phyloP scores from a whole-genome alignment of 2,329 filamentous ascomycete genomes.

The Tolypocladium cylindrosporum region DNA sequence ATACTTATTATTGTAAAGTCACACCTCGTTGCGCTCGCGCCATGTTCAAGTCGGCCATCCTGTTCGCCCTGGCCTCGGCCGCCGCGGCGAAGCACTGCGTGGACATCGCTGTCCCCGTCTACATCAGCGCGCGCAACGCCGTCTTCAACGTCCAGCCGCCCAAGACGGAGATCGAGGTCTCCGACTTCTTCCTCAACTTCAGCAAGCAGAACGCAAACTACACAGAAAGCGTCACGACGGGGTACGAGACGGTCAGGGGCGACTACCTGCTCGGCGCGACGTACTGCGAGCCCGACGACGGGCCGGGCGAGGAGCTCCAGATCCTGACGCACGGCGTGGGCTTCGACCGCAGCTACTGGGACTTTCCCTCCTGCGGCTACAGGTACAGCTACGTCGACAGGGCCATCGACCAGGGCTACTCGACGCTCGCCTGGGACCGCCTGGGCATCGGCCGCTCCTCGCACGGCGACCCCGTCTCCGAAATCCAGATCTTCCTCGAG shows the following conservation, averaged over 20 bases:
- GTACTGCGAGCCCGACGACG: constrained; percentile 47
- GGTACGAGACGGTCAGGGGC: constrained; percentile 39
- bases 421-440: constrained; percentile 51
- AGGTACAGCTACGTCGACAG: constrained; percentile 53
- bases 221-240: constrained; percentile 30
- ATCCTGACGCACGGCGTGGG: constrained; percentile 32
- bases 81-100: constrained; percentile 26
- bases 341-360: constrained; percentile 47
- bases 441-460: constrained; percentile 50
- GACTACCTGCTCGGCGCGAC: constrained; percentile 48
- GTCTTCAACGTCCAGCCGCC: constrained; percentile 40
- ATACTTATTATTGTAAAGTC: no score
- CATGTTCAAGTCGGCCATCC: constrained; percentile 12
- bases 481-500: constrained; percentile 49
- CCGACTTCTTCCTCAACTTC: constrained; percentile 42
- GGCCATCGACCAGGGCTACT: constrained; percentile 46
- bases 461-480: constrained; percentile 47
- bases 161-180: constrained; percentile 44
- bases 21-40: no score
- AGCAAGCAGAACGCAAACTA: constrained; percentile 40
- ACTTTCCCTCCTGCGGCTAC: constrained; percentile 43
- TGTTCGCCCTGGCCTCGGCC: constrained; percentile 15
- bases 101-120: constrained; percentile 46
- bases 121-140: constrained; percentile 42
- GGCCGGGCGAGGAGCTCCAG: constrained; percentile 25